These are phyloP conservation scores for Eutypella sp. DNA, from an alignment of 2,329 filamentous ascomycete genomes.

Conservation along the genomic window DNA sequence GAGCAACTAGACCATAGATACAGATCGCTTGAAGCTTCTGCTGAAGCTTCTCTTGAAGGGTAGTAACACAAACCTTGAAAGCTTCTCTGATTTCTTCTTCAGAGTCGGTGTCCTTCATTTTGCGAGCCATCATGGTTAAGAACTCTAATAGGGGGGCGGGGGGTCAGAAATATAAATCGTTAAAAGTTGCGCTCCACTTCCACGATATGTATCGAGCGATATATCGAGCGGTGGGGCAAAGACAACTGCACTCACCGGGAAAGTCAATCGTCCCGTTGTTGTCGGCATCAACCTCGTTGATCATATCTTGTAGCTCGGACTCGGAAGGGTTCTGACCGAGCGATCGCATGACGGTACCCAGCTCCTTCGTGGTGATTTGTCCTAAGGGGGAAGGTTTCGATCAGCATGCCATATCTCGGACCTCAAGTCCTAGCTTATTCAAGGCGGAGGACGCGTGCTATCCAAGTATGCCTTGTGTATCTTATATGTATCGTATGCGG, in stretches of 20 bases:
- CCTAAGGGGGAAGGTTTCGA: conserved; percentile 47
- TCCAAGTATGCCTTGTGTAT: background rate
- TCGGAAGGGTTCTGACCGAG: conserved; percentile 86
- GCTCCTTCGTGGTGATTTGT: conserved; percentile 87
- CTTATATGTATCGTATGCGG: background rate
- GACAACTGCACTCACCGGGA: conserved; percentile 65
- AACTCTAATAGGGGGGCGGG: conserved; percentile 57
- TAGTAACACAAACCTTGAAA: conserved; percentile 63
- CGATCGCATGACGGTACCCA: conserved; percentile 87
- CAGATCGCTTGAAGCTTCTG: conserved; percentile 74
- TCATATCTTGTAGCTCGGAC: conserved; percentile 89
- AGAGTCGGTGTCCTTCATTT: conserved; percentile 91
- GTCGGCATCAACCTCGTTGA: conserved; percentile 88
- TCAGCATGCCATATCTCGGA: background rate
- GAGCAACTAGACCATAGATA: conserved; percentile 8
- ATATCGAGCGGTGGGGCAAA: too few species aligned
- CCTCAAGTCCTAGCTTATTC: too few species aligned
- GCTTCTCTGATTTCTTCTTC: conserved; percentile 88
- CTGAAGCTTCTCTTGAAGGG: too few species aligned
- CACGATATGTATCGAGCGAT: too few species aligned
- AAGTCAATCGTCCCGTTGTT: conserved; percentile 93
- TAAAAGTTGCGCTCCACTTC: too few species aligned
- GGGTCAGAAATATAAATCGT: background rate
- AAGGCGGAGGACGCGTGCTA: too few species aligned
- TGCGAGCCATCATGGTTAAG: conserved; percentile 88